Evolutionary conservation across 129 eudicot genomes (phyloP).

Genomic region (Heracleum sosnowskyi): DNA sequence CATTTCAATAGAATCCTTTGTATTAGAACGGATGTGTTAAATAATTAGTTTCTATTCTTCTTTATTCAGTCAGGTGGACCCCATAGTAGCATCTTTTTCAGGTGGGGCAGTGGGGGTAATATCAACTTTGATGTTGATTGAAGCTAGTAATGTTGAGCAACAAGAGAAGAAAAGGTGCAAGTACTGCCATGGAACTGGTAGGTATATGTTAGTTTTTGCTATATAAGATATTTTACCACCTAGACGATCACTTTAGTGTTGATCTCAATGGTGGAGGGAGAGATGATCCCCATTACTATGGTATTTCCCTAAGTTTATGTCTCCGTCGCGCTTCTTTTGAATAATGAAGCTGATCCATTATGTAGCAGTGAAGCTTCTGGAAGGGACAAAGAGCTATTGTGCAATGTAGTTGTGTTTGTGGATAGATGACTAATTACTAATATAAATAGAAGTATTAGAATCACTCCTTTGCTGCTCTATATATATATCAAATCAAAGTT

Average conservation of each 20-base stretch:
- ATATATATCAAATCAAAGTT: not conserved
- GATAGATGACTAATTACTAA: not conserved
- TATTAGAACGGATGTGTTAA: not conserved
- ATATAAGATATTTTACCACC: not conserved
- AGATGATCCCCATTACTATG: not conserved
- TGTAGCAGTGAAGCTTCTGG: not conserved
- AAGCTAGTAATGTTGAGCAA: slow-evolving; percentile 77
- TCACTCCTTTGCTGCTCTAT: not conserved
- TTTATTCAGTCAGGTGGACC: slow-evolving; percentile 82
- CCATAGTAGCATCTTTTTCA: slow-evolving; percentile 93
- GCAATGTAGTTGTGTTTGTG: not conserved
- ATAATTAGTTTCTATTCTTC: not conserved
- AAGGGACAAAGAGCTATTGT: not conserved
- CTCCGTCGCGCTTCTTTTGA: not conserved
- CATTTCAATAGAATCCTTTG: not conserved
- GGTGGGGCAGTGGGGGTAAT: slow-evolving; percentile 99
- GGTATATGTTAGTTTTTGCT: slow-evolving; percentile 11
- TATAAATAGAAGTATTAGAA: not conserved
- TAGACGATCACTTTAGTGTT: not conserved
- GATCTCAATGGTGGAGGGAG: not conserved
- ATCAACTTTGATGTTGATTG: slow-evolving; percentile 87
- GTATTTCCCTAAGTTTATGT: not conserved
- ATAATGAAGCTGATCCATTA: not conserved
- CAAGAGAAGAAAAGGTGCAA: slow-evolving; percentile 98
- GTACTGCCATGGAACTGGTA: slow-evolving; percentile 96